phyloP scores from a whole-genome alignment of 805 yeast species.

The Starmerella stellata region DNA sequence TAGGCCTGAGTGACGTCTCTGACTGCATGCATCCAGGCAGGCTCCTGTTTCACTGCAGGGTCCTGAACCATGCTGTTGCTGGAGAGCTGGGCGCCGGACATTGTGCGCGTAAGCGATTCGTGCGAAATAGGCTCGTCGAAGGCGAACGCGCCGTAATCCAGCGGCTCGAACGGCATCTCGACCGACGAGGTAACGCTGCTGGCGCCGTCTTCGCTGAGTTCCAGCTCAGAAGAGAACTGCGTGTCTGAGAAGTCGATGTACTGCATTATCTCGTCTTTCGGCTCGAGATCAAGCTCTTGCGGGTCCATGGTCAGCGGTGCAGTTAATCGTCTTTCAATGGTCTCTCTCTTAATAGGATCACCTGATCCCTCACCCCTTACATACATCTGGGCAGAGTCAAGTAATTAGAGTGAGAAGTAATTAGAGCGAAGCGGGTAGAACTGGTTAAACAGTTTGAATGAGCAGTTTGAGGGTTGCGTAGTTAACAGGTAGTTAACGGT shows the following conservation, averaged over 20 bases:
- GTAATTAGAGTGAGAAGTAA: too few relatives aligned
- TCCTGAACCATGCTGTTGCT: background rate
- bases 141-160: background rate
- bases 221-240: slow-evolving; percentile 9
- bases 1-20: background rate
- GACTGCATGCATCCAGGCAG: background rate
- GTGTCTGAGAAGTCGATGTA: slow-evolving; percentile 7
- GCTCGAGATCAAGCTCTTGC: background rate
- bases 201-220: slow-evolving; percentile 14
- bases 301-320: background rate
- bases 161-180: slow-evolving; percentile 8
- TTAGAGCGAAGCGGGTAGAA: too few relatives aligned
- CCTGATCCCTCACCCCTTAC: too few relatives aligned
- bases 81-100: background rate
- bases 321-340: too few relatives aligned
- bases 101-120: background rate
- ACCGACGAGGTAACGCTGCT: slow-evolving; percentile 13
- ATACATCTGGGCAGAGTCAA: too few relatives aligned
- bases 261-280: slow-evolving; percentile 11
- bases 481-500: too few relatives aligned
- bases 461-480: too few relatives aligned
- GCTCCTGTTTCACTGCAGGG: background rate
- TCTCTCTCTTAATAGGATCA: too few relatives aligned
- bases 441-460: too few relatives aligned
- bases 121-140: background rate